Base-by-base conservation (phyloP, 148 eudicot genomes). In the Limonium bicolor region DNA sequence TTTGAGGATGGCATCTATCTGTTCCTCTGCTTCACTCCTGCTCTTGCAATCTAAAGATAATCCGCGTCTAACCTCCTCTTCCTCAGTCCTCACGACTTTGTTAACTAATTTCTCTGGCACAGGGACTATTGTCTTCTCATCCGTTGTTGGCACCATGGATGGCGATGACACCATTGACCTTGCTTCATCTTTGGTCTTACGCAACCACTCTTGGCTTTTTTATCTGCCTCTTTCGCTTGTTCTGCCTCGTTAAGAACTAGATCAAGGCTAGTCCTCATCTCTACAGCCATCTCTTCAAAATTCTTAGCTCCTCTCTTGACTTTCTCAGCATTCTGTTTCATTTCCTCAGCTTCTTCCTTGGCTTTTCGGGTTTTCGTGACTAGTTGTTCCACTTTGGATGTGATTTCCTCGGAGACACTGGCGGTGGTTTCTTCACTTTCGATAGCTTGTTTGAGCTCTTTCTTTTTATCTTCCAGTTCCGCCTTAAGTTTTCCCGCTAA, bases 21-120 rank as follows among this genome's bases (percentile, higher is more conserved):
- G 70, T 62, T 45, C 44, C 9, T 65, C 67, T 2, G 65, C 61
- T 43, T 63, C 80, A 41, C 48, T 69, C 26, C 73, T 76, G 25
- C 63, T 76, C 68, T 62, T 90, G 80, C 27, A 76, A 76, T 14
- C 78, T 73, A 6, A 82, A 82, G 61, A 58, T 53, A 13, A 86
- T 74, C 7, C 64, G 73, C 4, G 56, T 76, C 52, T n/a, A n/a
- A 73, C 86, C 67, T 85, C 71, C 18, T 23, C 22, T 23, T 78
- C 67, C 12, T 78, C 94, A 37, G 58, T 27, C n/a, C 55, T 70
- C 31, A 36, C 64, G 0, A 51, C 30, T 25, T 43, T 43, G 20
- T 23, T n/a, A 24, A 11, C 48, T 19, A 4, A 8, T 3, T 43
- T 23, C 69, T 85, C 71, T 41, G 73, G 21, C 48, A 67, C 66